Conservation (phyloP, 768 basidiomycete species). For the Termitomyces sp. region DNA sequence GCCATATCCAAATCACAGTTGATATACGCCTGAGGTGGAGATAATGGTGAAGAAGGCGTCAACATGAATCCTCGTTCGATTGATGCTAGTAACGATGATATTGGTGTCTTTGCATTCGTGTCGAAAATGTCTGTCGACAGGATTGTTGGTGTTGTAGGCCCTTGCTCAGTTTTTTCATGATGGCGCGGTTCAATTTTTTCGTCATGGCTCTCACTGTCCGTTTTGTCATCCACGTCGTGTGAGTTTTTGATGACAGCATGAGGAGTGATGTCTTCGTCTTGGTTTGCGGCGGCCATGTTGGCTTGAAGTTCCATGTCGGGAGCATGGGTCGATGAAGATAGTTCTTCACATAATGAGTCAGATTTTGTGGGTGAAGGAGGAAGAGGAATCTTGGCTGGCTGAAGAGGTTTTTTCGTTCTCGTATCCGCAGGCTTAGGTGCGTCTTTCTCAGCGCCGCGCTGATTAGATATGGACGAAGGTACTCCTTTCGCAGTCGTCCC, state of each 20-base stretch:
- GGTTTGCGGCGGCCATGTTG: not conserved
- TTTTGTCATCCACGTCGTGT: not conserved
- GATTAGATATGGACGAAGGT: not conserved
- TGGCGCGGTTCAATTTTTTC: not conserved
- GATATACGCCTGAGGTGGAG: conserved; percentile 47
- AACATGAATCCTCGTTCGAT: conserved; percentile 69
- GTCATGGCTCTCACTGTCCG: not conserved
- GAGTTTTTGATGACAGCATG: not conserved
- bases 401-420: conserved; percentile 15
- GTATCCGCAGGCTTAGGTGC: conserved; percentile 4
- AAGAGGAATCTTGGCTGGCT: conserved; percentile 29
- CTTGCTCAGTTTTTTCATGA: not conserved
- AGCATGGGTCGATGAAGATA: not conserved
- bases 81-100: conserved; percentile 55
- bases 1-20: conserved; percentile 4
- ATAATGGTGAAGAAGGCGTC: conserved; percentile 57
- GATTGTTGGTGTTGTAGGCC: conserved; percentile 7
- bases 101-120: conserved; percentile 45
- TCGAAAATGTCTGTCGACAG: conserved; percentile 1
- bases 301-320: not conserved
- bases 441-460: not conserved
- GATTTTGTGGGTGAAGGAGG: conserved; percentile 29
- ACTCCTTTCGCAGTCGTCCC: conserved; percentile 4
- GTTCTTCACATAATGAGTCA: not conserved
- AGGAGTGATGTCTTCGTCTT: not conserved